phyloP scores from a whole-genome alignment of 2,329 filamentous ascomycete species.

The Penicillium sp. region DNA sequence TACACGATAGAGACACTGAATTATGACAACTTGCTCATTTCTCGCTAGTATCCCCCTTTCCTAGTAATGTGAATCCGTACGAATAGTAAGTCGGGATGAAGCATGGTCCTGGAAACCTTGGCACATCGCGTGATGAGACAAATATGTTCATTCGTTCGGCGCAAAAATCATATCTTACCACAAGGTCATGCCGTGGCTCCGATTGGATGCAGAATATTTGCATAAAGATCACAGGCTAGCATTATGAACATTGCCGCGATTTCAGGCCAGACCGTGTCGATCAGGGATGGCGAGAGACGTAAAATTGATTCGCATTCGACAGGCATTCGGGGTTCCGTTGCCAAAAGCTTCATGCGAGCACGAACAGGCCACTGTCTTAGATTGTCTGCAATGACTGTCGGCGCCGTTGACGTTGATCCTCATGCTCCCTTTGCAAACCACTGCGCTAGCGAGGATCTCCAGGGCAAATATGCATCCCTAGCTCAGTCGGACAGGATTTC shows the following conservation, averaged over 20 bases:
- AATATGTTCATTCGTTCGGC: too few species aligned
- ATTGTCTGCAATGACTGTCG: neutral
- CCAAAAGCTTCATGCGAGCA: neutral
- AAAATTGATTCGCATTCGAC: neutral
- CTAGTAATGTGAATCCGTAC: neutral
- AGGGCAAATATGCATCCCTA: conserved; percentile 1
- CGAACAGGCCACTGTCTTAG: neutral
- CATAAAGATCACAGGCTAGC: too few species aligned
- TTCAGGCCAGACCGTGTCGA: conserved; percentile 4
- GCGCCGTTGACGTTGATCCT: too few species aligned
- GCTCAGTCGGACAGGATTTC: too few species aligned
- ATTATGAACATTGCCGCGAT: neutral
- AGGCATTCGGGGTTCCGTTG: neutral
- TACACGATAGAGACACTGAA: neutral
- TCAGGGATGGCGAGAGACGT: neutral
- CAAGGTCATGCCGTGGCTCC: too few species aligned
- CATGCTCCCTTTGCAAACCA: neutral
- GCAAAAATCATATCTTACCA: too few species aligned
- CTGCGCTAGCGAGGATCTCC: neutral
- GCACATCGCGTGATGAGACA: too few species aligned
- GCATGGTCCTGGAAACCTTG: too few species aligned
- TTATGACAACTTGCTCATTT: too few species aligned
- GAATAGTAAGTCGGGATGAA: too few species aligned
- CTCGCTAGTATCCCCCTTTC: neutral
- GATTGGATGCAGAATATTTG: too few species aligned